Evolutionary conservation across 306 rosid genomes (phyloP), one percentile per base, ranked within the genome.

Genomic region (Hippophae rhamnoides): DNA sequence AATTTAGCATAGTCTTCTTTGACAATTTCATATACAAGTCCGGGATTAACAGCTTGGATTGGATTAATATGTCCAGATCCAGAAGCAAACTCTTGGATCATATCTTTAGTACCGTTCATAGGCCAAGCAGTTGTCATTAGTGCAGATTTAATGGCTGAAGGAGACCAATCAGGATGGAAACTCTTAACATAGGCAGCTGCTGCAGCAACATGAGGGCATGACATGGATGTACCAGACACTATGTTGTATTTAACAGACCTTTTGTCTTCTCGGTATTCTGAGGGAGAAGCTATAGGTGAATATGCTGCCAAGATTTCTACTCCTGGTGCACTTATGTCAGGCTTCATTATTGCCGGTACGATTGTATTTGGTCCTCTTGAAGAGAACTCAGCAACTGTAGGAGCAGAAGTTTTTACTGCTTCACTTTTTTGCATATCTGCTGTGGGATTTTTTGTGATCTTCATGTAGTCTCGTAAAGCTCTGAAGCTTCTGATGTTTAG

Each of bases 151-250:
- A 53, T 49, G 55, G 60, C 64, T 5, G 68, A 67, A 6, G 72
- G 66, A 43, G 72, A 70, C 76, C 62, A 70, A 7, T 58, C 55
- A 13, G 67, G 57, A 27, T 67, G 73, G 31, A 54, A 71, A 2
- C 44, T 48, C 50, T 63, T 67, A 40, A 63, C 61, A 59, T 67
- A 76, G 10, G 73, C 71, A 8, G 77, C 81, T 13, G 9, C 47
- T 52, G 65, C 71, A 40, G 81, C 54, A 9, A 53, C 77, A 44
- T 76, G 81, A 6, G 74, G 81, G 11, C 77, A 76, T 42, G 81
- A 5, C 69, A 76, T 55, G 47, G 74, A 64, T 31, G 72, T 77
- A 41, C 82, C 69, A 3, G 57, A 56, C 5, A 45, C 0, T 8
- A 75, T 13, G 13, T 41, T 13, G 13, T 56, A 69, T 10, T 10